These are phyloP conservation scores for Naumovozyma baii DNA, from an alignment of 805 yeast species.

Conservation along the genomic window DNA sequence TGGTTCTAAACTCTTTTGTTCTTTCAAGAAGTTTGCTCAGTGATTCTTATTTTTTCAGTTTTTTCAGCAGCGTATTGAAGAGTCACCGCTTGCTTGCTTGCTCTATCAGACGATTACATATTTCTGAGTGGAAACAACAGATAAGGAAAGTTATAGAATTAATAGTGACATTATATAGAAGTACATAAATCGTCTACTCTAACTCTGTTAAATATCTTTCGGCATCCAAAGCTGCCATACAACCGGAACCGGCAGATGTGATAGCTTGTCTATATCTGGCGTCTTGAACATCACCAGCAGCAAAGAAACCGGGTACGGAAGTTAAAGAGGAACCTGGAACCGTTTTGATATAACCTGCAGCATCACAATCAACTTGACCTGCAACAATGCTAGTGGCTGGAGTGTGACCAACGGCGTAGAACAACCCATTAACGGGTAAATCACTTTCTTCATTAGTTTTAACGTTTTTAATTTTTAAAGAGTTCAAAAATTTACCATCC, in stretches of 20 bases:
- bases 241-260: constrained; percentile 98
- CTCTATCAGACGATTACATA: no score
- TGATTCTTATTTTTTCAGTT: no score
- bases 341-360: constrained; percentile 79
- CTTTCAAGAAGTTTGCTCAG: no score
- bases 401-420: constrained; percentile 95
- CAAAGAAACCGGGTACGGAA: constrained; percentile 82
- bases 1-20: no score
- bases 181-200: constrained; percentile 25
- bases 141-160: no score
- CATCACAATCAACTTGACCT: constrained; percentile 76
- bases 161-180: no score
- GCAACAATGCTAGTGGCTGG: constrained; percentile 85
- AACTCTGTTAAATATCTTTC: constrained; percentile 70
- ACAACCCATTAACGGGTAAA: constrained; percentile 77
- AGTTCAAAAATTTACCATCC: constrained; percentile 71
- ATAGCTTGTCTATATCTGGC: constrained; percentile 96
- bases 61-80: no score
- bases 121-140: no score
- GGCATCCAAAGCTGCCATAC: constrained; percentile 97
- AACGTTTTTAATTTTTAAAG: constrained; percentile 58
- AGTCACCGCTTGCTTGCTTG: no score
- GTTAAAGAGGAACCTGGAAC: constrained; percentile 84
- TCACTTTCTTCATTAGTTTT: constrained; percentile 60
- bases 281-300: constrained; percentile 99